Base-by-base conservation (phyloP, 768 basidiomycete genomes). In the Lactarius deliciosus region DNA sequence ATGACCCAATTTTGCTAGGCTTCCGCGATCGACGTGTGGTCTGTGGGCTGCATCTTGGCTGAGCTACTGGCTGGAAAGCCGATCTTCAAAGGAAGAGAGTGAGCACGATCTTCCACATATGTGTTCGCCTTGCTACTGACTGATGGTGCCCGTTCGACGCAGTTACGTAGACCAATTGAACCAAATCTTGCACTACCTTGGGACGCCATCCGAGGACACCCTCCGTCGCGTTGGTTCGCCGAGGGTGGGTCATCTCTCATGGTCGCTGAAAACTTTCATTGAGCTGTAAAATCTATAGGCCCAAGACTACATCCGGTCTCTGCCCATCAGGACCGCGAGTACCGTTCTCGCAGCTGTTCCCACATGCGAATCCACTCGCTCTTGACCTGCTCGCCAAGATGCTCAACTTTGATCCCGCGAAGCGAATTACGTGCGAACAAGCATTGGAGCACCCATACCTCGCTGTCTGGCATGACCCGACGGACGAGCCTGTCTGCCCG, bases 111-210 rank as follows among this genome's bases (percentile, higher is more conserved):
- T 20, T 38, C 13, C 57, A 38, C 57, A 15, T 2, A 38, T 61
- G 3, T 25, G 13, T 22, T 41, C 32, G 2, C 30, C 16, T 20
- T 41, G 40, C 30, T 47, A 47, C 7, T 16, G 45, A 60, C 65
- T 64, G 60, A 69, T 18, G 68, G 43, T 34, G n/a, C 54, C 11
- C 22, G 10, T 57, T 53, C 9, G 63, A 18, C 60, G 10, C 73
- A 94, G 92, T 75, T 98, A 99, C 75, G 96, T 99, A 63, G 97
- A 99, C 76, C 97, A 99, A 76, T 83, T 98, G 60, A 98, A 98
- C 75, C 94, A 97, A 77, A 98, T 99, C 74, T 82, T 99, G 43
- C 96, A 98, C 76, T 94, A 96, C 74, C 87, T 98, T n/a, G 97
- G 97, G 30, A 98, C 97, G 0, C 97, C 96, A 0, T 92, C 92